These are phyloP conservation scores for Tetrahymena borealis DNA, from an alignment of 73 alveolate genomes.

Conservation along the genomic window DNA sequence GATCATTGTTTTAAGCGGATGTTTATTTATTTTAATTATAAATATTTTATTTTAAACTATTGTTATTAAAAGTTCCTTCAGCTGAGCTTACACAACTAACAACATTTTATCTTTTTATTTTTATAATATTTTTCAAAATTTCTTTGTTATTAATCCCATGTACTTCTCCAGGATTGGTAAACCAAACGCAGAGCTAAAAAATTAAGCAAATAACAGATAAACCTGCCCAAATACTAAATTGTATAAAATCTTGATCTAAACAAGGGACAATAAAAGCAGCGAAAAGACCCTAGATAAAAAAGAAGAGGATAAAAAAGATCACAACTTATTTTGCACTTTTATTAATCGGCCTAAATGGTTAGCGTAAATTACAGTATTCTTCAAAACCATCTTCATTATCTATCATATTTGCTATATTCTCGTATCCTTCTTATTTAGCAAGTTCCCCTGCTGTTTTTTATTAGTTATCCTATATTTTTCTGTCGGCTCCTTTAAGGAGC, in stretches of 20 bases:
- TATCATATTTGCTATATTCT: slow-evolving; percentile 5
- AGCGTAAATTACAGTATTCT: slow-evolving; percentile 14
- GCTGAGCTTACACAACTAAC: background rate
- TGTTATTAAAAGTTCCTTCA: background rate
- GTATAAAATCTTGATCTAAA: background rate
- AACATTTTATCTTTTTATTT: background rate
- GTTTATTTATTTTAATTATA: background rate
- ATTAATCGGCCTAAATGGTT: slow-evolving; percentile 8
- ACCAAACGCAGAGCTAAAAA: slow-evolving; percentile 16
- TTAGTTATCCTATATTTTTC: slow-evolving; percentile 29
- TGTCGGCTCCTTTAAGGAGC: slow-evolving; percentile 64
- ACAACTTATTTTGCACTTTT: slow-evolving; percentile 6
- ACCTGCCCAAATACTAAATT: background rate
- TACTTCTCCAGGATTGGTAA: slow-evolving; percentile 57
- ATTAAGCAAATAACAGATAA: background rate
- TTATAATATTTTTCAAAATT: background rate
- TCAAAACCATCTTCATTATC: background rate
- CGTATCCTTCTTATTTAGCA: slow-evolving; percentile 47
- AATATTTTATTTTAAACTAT: background rate
- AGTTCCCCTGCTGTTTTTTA: slow-evolving; percentile 49
- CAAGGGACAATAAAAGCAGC: background rate
- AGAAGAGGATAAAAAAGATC: slow-evolving; percentile 1
- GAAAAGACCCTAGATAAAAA: background rate
- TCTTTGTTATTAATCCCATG: slow-evolving; percentile 3
- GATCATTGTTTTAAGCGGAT: background rate